phyloP scores from a whole-genome alignment of 2,329 filamentous ascomycete species.

The Fusarium armeniacum region DNA sequence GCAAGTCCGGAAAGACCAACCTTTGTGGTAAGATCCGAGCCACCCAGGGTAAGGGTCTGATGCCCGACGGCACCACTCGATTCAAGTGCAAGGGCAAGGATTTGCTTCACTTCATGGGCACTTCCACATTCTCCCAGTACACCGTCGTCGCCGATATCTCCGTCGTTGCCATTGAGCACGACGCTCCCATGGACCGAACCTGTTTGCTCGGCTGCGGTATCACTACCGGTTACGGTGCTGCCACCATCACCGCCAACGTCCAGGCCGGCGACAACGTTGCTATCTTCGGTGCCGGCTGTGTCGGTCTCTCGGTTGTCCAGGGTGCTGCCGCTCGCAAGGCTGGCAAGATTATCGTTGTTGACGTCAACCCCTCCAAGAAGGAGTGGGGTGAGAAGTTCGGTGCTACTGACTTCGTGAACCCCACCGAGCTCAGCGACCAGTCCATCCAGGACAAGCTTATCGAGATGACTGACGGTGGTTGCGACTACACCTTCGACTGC shows the following conservation, averaged over 20 bases:
- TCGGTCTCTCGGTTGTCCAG: constrained; percentile 95
- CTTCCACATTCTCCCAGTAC: constrained; percentile 98
- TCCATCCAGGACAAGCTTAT: constrained; percentile 92
- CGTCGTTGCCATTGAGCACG: constrained; percentile 89
- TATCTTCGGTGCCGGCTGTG: constrained; percentile 95
- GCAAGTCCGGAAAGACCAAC: constrained; percentile 99
- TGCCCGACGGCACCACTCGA: constrained; percentile 96
- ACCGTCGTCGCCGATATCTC: constrained; percentile 99
- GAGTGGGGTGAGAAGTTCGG: constrained; percentile 95
- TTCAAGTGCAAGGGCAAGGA: constrained; percentile 97
- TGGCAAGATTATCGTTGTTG: constrained; percentile 78
- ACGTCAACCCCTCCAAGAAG: constrained; percentile 90
- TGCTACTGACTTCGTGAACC: constrained; percentile 97
- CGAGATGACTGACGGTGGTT: constrained; percentile 97
- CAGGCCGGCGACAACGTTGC: constrained; percentile 92
- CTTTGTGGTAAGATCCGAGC: constrained; percentile 98
- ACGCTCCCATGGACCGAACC: constrained; percentile 95
- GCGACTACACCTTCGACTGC: constrained; percentile 99
- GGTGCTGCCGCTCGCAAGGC: constrained; percentile 89
- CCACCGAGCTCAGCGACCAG: constrained; percentile 80
- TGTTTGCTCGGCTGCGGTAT: constrained; percentile 98
- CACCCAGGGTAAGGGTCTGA: constrained; percentile 94
- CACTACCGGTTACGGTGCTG: constrained; percentile 97
- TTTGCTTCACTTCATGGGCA: constrained; percentile 98
- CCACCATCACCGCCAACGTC: constrained; percentile 90